Percentiles rank a stretch among this genome's conserved stretches.
phyloP scores from a whole-genome alignment of 1,284 basidiomycete species.

The Sporisorium exsertum region DNA sequence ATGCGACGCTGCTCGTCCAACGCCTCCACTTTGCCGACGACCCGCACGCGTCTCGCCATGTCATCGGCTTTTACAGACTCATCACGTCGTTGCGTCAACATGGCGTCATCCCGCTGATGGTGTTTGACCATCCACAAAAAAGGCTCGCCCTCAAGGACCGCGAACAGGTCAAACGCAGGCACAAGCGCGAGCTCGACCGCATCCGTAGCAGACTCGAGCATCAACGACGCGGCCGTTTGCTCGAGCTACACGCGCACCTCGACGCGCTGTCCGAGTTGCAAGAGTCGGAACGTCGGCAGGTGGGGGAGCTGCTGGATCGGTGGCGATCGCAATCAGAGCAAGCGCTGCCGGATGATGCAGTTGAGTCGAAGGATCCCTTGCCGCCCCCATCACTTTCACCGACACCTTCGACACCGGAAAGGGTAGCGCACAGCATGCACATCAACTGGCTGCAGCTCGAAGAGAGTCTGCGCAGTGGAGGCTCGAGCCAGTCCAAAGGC shows the following conservation, averaged over 20 bases:
- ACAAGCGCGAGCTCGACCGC: constrained; percentile 45
- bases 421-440: constrained; percentile 37
- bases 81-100: constrained; percentile 47
- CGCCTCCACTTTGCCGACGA: constrained; percentile 56
- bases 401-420: constrained; percentile 13
- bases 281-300: constrained; percentile 33
- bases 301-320: constrained; percentile 32
- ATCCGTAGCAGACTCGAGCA: constrained; percentile 43
- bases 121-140: constrained; percentile 60
- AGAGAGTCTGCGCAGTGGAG: constrained; percentile 13
- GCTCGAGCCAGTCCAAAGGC: constrained; percentile 35
- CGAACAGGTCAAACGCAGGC: constrained; percentile 50
- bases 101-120: constrained; percentile 55
- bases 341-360: neutral
- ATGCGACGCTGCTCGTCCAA: constrained; percentile 57
- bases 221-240: constrained; percentile 30
- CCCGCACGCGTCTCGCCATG: constrained; percentile 52
- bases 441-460: constrained; percentile 38
- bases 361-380: neutral
- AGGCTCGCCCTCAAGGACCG: constrained; percentile 51
- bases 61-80: constrained; percentile 60
- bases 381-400: constrained; percentile 3
- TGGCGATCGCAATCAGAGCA: constrained; percentile 20
- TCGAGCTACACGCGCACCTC: constrained; percentile 27
- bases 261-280: constrained; percentile 21